Percentiles rank a stretch among this genome's conserved stretches.
Conservation (phyloP, 164 flowering plant genomes). For the Litsea cubeba region DNA sequence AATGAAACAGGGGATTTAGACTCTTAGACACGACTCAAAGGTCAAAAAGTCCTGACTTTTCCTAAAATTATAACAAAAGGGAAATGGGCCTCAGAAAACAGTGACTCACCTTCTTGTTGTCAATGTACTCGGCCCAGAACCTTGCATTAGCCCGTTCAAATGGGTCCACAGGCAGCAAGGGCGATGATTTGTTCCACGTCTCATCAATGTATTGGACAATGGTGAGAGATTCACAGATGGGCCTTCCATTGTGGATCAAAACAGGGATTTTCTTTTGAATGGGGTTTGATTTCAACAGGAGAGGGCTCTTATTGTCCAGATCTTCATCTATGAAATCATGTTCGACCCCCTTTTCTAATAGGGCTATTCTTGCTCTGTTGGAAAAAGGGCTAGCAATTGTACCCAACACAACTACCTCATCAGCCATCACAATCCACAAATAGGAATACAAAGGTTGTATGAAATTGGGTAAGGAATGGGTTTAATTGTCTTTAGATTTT, state of each 20-base stretch:
- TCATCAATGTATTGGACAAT: constrained; percentile 23
- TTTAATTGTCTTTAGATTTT: neutral
- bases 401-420: constrained; percentile 20
- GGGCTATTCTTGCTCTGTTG: constrained; percentile 27
- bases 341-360: constrained; percentile 12
- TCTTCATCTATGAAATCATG: constrained; percentile 26
- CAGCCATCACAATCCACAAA: constrained; percentile 9
- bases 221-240: constrained; percentile 26
- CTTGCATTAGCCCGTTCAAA: constrained; percentile 11
- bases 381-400: constrained; percentile 22
- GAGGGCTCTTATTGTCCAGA: constrained; percentile 11
- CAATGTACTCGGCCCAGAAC: constrained; percentile 21
- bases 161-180: constrained; percentile 19
- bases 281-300: constrained; percentile 17
- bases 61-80: neutral
- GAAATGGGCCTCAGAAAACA: neutral
- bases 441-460: neutral
- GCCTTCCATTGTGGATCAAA: constrained; percentile 15
- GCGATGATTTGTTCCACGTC: constrained; percentile 11
- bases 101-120: constrained; percentile 13
- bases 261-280: constrained; percentile 23
- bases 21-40: neutral
- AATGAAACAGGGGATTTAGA: no score
- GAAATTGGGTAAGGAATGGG: neutral
- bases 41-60: neutral